Conservation (phyloP, 192 early-diverging fungal species). For the Coemansia sp. region DNA sequence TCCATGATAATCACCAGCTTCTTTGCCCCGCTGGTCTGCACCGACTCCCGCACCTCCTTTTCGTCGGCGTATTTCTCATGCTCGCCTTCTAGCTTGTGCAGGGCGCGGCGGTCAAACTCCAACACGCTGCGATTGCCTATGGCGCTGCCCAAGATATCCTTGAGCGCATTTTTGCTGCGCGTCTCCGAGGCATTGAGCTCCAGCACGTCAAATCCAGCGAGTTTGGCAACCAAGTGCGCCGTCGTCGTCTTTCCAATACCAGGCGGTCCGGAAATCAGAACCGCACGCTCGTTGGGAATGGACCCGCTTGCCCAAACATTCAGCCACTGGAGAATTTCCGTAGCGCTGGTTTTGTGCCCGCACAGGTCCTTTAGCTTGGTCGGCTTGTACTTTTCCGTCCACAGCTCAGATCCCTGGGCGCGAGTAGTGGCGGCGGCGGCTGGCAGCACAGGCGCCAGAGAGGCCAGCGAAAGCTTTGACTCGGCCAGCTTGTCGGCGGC, state of each 20-base stretch:
- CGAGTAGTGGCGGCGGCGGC: slow-evolving; percentile 11
- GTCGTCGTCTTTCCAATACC: slow-evolving; percentile 99
- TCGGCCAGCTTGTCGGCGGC: background rate
- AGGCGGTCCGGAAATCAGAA: slow-evolving; percentile 92
- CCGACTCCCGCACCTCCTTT: slow-evolving; percentile 22
- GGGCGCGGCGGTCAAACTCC: slow-evolving; percentile 56
- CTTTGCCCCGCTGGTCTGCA: slow-evolving; percentile 35
- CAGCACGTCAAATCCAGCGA: slow-evolving; percentile 79
- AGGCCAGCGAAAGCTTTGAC: slow-evolving; percentile 6
- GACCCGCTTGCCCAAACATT: slow-evolving; percentile 64
- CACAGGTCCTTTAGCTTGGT: slow-evolving; percentile 77
- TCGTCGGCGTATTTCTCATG: slow-evolving; percentile 34
- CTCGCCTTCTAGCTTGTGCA: slow-evolving; percentile 19
- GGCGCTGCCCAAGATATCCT: slow-evolving; percentile 59
- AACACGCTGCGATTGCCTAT: slow-evolving; percentile 66
- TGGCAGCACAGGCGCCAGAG: background rate
- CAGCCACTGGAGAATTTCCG: slow-evolving; percentile 78
- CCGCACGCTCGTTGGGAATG: slow-evolving; percentile 57
- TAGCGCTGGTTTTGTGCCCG: slow-evolving; percentile 80
- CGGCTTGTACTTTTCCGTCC: slow-evolving; percentile 97
- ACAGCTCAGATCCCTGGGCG: slow-evolving; percentile 58
- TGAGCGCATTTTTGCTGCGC: slow-evolving; percentile 86
- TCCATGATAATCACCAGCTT: slow-evolving; percentile 91
- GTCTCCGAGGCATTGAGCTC: slow-evolving; percentile 99
- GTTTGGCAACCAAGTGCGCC: slow-evolving; percentile 84